A percentile compares a stretch with the other conserved stretches of the same genome.
Conservation (phyloP, 495 filamentous ascomycete species). For the Tuber umbilicatum region DNA sequence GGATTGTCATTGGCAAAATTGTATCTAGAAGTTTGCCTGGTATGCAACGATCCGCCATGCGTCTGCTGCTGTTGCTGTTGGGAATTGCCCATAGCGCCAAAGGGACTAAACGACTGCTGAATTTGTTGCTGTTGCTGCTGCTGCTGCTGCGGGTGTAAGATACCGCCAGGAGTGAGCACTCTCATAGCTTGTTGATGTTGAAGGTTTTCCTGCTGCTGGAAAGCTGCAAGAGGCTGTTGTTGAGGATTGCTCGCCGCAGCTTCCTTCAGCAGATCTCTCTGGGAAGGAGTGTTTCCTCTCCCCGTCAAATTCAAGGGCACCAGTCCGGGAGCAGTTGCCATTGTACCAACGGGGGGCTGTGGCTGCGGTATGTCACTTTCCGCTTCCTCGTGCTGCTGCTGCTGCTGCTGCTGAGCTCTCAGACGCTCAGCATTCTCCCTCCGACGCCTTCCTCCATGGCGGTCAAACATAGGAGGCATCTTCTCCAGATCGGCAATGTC, state of each 20-base stretch:
- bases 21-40: conserved; percentile 79
- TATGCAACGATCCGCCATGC: conserved; percentile 46
- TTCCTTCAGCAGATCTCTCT: conserved; percentile 31
- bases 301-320: conserved; percentile 17
- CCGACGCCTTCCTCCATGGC: conserved; percentile 67
- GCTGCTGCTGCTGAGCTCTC: conserved; percentile 46
- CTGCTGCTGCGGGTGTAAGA: conserved; percentile 16
- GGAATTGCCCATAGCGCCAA: conserved; percentile 30
- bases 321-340: conserved; percentile 30
- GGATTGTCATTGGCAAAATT: conserved; percentile 72
- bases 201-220: conserved; percentile 39
- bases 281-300: conserved; percentile 30
- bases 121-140: conserved; percentile 26
- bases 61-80: conserved; percentile 30
- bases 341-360: conserved; percentile 35
- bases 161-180: not conserved
- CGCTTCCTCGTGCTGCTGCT: conserved; percentile 22
- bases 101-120: conserved; percentile 34
- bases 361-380: conserved; percentile 26
- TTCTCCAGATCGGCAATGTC: conserved; percentile 54
- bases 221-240: conserved; percentile 29
- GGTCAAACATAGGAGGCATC: conserved; percentile 74
- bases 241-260: conserved; percentile 27
- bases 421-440: conserved; percentile 59
- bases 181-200: conserved; percentile 32